These are phyloP conservation scores for Pseudogymnoascus sp. DNA, from an alignment of 2,329 filamentous ascomycete genomes.

Conservation along the genomic window DNA sequence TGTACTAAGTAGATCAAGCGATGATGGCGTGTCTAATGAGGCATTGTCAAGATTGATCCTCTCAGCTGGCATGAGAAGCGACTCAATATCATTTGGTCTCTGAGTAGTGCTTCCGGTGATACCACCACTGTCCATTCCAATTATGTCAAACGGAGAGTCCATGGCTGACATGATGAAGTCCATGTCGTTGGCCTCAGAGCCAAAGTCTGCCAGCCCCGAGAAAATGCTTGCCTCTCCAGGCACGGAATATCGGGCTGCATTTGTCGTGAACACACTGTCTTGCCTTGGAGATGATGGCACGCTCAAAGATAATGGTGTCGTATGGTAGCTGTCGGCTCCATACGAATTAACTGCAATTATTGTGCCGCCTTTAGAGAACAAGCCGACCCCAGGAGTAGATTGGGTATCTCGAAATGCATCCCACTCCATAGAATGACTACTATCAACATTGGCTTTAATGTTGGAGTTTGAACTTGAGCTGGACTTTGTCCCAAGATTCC, in stretches of 20 bases:
- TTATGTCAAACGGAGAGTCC: neutral
- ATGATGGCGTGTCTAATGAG: neutral
- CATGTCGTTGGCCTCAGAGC: neutral
- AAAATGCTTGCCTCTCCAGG: neutral
- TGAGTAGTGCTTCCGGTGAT: neutral
- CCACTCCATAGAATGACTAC: neutral
- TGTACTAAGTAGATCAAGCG: neutral
- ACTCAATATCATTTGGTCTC: constrained; percentile 4
- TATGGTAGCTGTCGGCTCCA: neutral
- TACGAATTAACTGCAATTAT: neutral
- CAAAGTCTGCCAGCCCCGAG: neutral
- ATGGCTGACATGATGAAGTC: neutral
- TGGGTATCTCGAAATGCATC: neutral
- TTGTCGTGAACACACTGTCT: neutral
- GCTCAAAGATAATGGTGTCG: neutral
- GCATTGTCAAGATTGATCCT: neutral
- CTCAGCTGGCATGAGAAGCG: neutral
- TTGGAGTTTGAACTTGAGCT: neutral
- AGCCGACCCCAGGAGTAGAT: neutral
- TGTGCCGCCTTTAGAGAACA: neutral
- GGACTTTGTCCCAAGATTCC: neutral
- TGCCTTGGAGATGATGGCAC: neutral
- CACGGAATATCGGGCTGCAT: neutral
- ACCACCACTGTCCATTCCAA: neutral
- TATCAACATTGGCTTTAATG: neutral